A percentile compares a stretch with the other conserved stretches of the same genome.
Conservation (phyloP, 2,329 filamentous ascomycete genomes). For the Phyllachora maydis region DNA sequence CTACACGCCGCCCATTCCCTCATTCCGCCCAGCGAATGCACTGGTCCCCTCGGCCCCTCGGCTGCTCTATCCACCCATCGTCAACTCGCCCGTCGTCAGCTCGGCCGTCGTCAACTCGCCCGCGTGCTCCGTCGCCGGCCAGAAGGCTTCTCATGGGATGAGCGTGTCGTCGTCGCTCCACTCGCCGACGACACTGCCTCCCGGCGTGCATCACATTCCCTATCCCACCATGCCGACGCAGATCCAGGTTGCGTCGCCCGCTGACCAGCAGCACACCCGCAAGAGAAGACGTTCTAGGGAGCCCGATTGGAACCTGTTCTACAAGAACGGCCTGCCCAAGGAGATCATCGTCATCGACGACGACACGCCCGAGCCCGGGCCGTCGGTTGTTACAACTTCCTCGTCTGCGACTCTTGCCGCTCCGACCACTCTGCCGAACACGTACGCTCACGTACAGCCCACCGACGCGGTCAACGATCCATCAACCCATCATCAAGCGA, state of each 20-base stretch:
- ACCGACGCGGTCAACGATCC: constrained; percentile 10
- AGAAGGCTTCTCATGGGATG: too few relatives aligned
- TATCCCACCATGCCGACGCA: constrained; percentile 16
- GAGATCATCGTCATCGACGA: constrained; percentile 73
- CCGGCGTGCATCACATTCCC: too few relatives aligned
- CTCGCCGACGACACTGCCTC: too few relatives aligned
- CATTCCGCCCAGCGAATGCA: too few relatives aligned
- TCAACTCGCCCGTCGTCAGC: too few relatives aligned
- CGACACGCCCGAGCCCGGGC: constrained; percentile 43
- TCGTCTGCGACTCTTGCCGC: constrained; percentile 11
- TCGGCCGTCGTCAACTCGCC: too few relatives aligned
- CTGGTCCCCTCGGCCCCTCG: too few relatives aligned
- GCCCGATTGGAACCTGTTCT: constrained; percentile 64
- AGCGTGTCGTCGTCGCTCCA: constrained; percentile 1
- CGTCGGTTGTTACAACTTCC: constrained; percentile 15
- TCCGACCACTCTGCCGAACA: constrained; percentile 8
- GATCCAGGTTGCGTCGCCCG: constrained; percentile 9
- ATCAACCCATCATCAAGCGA: constrained; percentile 33
- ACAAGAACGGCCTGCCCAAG: constrained; percentile 64
- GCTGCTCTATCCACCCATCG: too few relatives aligned
- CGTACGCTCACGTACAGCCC: constrained; percentile 16
- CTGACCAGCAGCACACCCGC: too few relatives aligned
- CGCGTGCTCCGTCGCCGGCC: too few relatives aligned
- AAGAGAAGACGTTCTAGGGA: constrained; percentile 38
- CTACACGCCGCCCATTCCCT: too few relatives aligned